Base-by-base conservation (phyloP, 768 basidiomycete species). In the Polyporus arcularius region DNA sequence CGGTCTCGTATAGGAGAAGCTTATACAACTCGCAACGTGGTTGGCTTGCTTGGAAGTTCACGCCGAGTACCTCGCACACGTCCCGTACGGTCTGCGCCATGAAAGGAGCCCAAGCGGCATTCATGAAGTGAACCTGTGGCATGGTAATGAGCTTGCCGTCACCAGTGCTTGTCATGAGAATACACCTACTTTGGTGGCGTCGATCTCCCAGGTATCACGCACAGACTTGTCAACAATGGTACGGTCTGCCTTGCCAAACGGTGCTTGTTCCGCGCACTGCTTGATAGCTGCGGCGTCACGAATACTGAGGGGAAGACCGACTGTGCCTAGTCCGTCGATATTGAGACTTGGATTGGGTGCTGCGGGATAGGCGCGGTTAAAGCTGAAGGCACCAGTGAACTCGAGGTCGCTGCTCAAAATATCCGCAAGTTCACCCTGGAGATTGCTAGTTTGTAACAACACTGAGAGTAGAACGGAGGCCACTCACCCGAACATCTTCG, bases 161-260 rank as follows among this genome's bases (percentile, higher is more conserved):
- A 16, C 21, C 43, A n/a, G 8, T 2, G 8, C 16, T 16, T 45
- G 2, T 45, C 21, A 10, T 12, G 12, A 3, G 3, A 26, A 48
- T 26, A 8, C 26, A 4, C 50, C 8, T 30, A 71, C 71, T 49
- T 71, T 66, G 0, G 59, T 63, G 0, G 79, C 75, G 53, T 80
- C 78, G 46, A 84, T 78, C 64, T 83, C 80, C 80, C 80, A 84
- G 4, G 80, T 82, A 71, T 83, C 77, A 12, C 81, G 58, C 8
- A 82, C 79, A 1, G 71, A 64, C 42, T 71, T 80, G 59, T 82
- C 76, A 1, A 81, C 72, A 9, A 81, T 62, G 0, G 79, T 82
- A 10, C 73, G 67, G 39, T 76, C 73, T 16, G 79, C 80, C 54
- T 76, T 74, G 1, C 81, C 82, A 65, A 78, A 83, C 0, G 81